A percentile compares a stretch with the other conserved stretches of the same genome.
These are phyloP conservation scores for Botryotinia globosa DNA, from an alignment of 2,329 filamentous ascomycete species.

Conservation along the genomic window DNA sequence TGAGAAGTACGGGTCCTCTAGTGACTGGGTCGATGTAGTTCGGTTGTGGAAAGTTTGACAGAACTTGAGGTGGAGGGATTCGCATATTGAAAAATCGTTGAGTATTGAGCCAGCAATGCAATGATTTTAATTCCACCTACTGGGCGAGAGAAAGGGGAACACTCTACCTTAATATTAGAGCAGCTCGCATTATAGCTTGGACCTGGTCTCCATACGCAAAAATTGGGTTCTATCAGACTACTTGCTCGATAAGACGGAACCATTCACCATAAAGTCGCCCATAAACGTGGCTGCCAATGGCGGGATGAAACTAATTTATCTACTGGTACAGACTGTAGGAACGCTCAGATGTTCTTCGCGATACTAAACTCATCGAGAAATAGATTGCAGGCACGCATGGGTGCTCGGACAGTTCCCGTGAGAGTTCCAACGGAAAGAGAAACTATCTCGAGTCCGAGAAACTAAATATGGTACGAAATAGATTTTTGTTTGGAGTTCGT, in stretches of 20 bases:
- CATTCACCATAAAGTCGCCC: neutral
- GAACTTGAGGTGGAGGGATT: constrained; percentile 14
- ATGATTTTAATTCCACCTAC: neutral
- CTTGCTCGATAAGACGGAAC: neutral
- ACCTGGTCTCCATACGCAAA: neutral
- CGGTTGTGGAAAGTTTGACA: constrained; percentile 39
- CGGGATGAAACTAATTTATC: neutral
- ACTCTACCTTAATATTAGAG: constrained; percentile 9
- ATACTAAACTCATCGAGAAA: neutral
- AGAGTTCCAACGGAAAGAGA: neutral
- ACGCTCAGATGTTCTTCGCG: constrained; percentile 13
- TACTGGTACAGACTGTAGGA: neutral
- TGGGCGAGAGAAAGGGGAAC: neutral
- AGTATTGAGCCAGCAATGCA: constrained; percentile 11
- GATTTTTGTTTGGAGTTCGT: neutral
- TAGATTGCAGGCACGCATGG: neutral
- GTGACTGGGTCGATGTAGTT: constrained; percentile 48
- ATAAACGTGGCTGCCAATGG: neutral
- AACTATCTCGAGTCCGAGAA: neutral
- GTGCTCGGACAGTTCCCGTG: neutral
- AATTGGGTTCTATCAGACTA: neutral
- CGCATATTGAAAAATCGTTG: constrained; percentile 15
- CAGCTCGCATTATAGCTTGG: neutral
- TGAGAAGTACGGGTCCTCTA: constrained; percentile 44
- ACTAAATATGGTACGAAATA: neutral